Evolutionary conservation across 148 eudicot species (phyloP), one percentile per base, ranked within the genome.

Genomic region (Camellia lanceoleosa): DNA sequence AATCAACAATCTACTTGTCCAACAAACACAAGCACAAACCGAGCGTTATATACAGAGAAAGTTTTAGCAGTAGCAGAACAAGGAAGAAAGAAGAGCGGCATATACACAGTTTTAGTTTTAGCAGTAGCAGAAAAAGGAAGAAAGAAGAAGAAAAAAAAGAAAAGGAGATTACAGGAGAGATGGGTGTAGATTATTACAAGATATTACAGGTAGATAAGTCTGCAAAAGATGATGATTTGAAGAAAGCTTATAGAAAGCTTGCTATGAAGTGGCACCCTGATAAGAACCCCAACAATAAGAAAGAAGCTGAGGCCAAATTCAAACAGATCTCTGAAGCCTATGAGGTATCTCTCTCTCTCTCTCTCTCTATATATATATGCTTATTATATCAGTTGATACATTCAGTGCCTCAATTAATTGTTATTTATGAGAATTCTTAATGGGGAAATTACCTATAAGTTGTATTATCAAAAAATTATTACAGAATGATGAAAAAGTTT

Each of bases 201-300:
- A 66, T 84, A 7, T 54, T 89, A 70, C 73, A 82, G 75, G 90
- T 89, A 4, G 88, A 89, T 46, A 84, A 80, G 65, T 85, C 70
- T 75, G 88, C 88, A 1, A 89, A 59, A 12, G 90, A 89, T 23
- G 92, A 89, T 3, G 90, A 89, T 52, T 82, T 89, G 86, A 87
- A 87, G 90, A 89, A 89, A 79, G 87, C 92, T 76, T 89, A 89
- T 68, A 80, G 87, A 44, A 85, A 85, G 65, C 82, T 87, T 9
- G 91, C 88, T 0, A 85, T 81, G 88, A 83, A 84, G 66, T 88
- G 91, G 91, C 91, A 88, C 56, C 91, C 91, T 75, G 91, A 88
- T 74, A 88, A 88, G 78, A 88, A 88, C 62, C 86, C 87, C 19
- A 82, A 80, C 64, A 89, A 89, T 23, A 83, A 89, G 80, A 84